phyloP scores from a whole-genome alignment of 495 filamentous ascomycete genomes.

The Stereocaulon alpinum region DNA sequence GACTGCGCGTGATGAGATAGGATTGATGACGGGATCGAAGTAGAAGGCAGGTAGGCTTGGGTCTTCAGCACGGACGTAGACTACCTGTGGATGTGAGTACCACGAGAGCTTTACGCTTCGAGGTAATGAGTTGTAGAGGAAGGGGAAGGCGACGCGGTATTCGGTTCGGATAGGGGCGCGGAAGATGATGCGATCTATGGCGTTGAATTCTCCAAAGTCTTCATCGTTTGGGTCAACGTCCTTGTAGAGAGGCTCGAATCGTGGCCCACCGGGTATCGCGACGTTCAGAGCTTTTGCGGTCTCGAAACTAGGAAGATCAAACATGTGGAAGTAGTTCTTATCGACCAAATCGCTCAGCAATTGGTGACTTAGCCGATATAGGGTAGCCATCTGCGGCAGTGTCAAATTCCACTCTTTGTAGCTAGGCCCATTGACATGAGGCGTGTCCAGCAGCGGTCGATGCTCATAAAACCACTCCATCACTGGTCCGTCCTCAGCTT shows the following conservation, averaged over 20 bases:
- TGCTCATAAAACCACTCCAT: constrained; percentile 98
- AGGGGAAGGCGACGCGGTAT: constrained; percentile 89
- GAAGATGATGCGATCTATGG: constrained; percentile 99
- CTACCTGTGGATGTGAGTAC: constrained; percentile 89
- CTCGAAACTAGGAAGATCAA: constrained; percentile 87
- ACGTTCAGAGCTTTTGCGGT: constrained; percentile 97
- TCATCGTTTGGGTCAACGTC: constrained; percentile 98
- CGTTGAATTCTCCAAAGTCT: constrained; percentile 99
- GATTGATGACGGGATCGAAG: constrained; percentile 95
- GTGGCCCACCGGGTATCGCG: constrained; percentile 89
- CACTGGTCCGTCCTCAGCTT: constrained; percentile 84
- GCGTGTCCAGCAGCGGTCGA: constrained; percentile 78
- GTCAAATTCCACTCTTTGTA: constrained; percentile 95
- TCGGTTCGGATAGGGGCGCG: constrained; percentile 91
- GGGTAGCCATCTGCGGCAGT: constrained; percentile 89
- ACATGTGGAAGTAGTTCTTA: constrained; percentile 97
- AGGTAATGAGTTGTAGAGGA: constrained; percentile 91
- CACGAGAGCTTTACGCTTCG: constrained; percentile 87
- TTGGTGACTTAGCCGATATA: constrained; percentile 86
- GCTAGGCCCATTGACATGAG: constrained; percentile 92
- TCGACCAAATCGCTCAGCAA: constrained; percentile 88
- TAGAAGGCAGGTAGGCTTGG: constrained; percentile 90
- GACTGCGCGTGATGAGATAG: constrained; percentile 90
- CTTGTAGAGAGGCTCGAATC: constrained; percentile 97
- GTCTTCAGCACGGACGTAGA: constrained; percentile 83